Evolutionary conservation across 2,329 filamentous ascomycete species (phyloP).

Genomic region (Phyllosticta capitalensis): DNA sequence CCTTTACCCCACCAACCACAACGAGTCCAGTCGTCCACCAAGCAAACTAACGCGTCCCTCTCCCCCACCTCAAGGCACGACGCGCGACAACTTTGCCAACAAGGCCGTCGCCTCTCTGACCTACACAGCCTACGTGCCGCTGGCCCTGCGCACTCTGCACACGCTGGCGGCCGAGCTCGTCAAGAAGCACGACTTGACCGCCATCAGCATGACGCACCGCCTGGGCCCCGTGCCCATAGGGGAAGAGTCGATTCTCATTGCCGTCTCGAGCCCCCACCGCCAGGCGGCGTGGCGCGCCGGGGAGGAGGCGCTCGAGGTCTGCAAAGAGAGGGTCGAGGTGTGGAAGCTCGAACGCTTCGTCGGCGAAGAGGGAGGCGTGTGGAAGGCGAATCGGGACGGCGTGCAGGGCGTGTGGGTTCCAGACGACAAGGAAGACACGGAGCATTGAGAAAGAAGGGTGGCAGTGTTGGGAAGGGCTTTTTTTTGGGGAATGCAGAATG

Average conservation of each 20-base stretch:
- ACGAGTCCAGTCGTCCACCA: slow-evolving; percentile 22
- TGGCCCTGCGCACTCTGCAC: slow-evolving; percentile 60
- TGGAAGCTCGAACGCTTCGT: slow-evolving; percentile 91
- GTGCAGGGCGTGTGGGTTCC: slow-evolving; percentile 43
- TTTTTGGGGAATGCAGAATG: background rate
- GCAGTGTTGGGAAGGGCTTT: background rate
- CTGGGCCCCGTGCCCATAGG: slow-evolving; percentile 77
- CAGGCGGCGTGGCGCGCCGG: slow-evolving; percentile 78
- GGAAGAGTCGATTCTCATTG: slow-evolving; percentile 90
- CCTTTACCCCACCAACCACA: background rate
- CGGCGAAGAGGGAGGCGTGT: slow-evolving; percentile 62
- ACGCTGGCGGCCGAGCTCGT: slow-evolving; percentile 50
- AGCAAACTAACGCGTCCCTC: slow-evolving; percentile 14
- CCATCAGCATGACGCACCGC: slow-evolving; percentile 73
- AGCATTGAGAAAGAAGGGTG: background rate
- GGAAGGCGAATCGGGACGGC: slow-evolving; percentile 81
- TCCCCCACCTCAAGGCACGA: slow-evolving; percentile 49
- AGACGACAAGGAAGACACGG: slow-evolving; percentile 15
- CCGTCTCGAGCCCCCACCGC: slow-evolving; percentile 74
- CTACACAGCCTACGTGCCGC: slow-evolving; percentile 64
- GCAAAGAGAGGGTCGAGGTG: slow-evolving; percentile 82
- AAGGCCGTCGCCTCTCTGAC: slow-evolving; percentile 65
- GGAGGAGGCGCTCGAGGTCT: slow-evolving; percentile 79
- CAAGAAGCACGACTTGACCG: slow-evolving; percentile 55
- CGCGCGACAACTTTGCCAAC: slow-evolving; percentile 62